Evolutionary conservation across 2,329 filamentous ascomycete species (phyloP).

Genomic region (Cryphonectria carpinicola): DNA sequence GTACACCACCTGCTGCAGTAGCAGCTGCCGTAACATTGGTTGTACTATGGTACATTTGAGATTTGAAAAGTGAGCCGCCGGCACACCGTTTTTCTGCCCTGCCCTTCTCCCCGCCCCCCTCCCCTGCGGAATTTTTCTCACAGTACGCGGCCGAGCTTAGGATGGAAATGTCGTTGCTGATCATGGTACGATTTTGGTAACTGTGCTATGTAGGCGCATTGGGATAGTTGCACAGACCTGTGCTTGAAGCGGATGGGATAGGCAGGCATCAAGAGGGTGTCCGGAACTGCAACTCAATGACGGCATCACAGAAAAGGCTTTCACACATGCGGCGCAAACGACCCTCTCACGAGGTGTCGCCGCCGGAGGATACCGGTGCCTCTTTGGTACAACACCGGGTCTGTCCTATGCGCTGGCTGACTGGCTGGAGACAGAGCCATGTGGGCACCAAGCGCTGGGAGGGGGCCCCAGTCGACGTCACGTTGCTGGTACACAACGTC

Average conservation of each 20-base stretch:
- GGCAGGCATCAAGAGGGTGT: neutral
- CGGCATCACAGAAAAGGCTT: neutral
- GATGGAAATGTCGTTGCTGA: neutral
- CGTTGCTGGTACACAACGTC: neutral
- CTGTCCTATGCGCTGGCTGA: neutral
- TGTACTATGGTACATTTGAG: too few species aligned
- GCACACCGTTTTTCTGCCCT: too few species aligned
- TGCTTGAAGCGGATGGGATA: neutral
- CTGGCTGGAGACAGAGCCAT: neutral
- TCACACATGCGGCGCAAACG: neutral
- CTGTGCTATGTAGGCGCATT: neutral
- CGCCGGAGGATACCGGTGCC: neutral
- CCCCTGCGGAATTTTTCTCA: neutral
- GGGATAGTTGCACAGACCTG: neutral
- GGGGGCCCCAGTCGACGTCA: neutral
- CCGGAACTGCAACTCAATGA: neutral
- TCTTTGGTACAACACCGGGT: neutral
- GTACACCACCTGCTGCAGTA: neutral
- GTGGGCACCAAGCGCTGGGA: neutral
- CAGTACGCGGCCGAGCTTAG: neutral
- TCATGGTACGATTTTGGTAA: neutral
- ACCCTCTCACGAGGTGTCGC: neutral
- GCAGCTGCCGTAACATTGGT: neutral
- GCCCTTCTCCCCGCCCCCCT: neutral
- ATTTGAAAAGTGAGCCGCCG: neutral